Evolutionary conservation across 2,329 filamentous ascomycete genomes (phyloP), one percentile per base, ranked within the genome.

Genomic region (Trichoderma sp.): DNA sequence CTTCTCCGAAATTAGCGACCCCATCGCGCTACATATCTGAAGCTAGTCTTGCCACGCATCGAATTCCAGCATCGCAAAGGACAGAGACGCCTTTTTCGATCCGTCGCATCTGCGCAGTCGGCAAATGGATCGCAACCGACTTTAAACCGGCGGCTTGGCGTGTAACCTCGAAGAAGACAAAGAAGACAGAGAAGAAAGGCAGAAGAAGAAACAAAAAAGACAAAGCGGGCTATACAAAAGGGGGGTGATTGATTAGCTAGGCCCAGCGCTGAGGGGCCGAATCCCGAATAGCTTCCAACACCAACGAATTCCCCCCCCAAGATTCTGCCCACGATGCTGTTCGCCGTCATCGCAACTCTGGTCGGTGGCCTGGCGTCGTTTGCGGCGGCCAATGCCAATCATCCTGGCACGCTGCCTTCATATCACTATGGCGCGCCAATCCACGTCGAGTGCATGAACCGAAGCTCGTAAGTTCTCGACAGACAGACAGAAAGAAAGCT

Each of bases 391-490:
- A 76, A 76, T 4, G 80, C 79, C 8, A 76, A 76, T 5, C 77
- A 77, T 55, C 83, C 85, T 72, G 81, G 84, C 72, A 78, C 81
- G 30, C 81, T 90, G 58, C 88, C 89, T 0, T 89, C 88, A 32
- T 91, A 91, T 77, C 87, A 88, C 76, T 91, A 91, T 77, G 90
- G 90, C 75, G 90, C 91, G 15, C 81, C 87, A 12, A 91, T 94
- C 73, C 85, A 86, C 47, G 90, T 94, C 23, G 90, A 91, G 77
- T 94, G 92, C 83, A 88, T 94, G 85, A 92, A 92, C 77, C 86
- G 92, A 73, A 92, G 89, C 80, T 88, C 90, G 91, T 93, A 76
- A 82, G 90, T 85, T 13, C 17, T 50, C 4, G 15, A 30, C 7
- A n/a, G 39, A 43, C 36, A 17, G 7, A 43, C 1, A 43, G 17